A percentile compares a stretch with the other conserved stretches of the same genome.
These are phyloP conservation scores for Clarireedia hainanense DNA, from an alignment of 2,329 filamentous ascomycete genomes.

Conservation along the genomic window DNA sequence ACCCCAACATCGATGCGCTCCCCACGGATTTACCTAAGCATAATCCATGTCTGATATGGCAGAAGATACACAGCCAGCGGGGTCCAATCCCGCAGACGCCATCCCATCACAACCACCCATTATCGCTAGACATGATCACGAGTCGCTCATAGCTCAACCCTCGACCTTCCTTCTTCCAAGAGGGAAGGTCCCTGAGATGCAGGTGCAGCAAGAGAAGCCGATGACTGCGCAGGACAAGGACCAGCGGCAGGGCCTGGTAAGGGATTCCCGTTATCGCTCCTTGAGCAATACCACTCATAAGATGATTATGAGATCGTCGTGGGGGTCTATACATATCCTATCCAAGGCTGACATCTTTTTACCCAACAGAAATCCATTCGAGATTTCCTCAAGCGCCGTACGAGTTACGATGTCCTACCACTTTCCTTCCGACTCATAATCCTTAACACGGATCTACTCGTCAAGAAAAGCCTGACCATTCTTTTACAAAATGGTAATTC, in stretches of 20 bases:
- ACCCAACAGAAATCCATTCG: slow-evolving; percentile 69
- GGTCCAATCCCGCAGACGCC: slow-evolving; percentile 20
- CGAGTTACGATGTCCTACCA: slow-evolving; percentile 94
- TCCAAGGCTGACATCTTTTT: slow-evolving; percentile 24
- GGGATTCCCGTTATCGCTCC: slow-evolving; percentile 28
- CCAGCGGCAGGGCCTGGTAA: slow-evolving; percentile 70
- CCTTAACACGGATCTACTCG: slow-evolving; percentile 87
- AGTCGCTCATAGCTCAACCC: slow-evolving; percentile 29
- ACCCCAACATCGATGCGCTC: slow-evolving; percentile 6
- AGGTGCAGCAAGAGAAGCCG: slow-evolving; percentile 25
- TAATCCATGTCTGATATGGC: slow-evolving; percentile 29
- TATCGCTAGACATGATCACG: slow-evolving; percentile 26
- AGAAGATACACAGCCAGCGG: slow-evolving; percentile 25
- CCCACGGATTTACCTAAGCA: slow-evolving; percentile 4
- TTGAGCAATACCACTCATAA: neutral
- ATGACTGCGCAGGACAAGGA: slow-evolving; percentile 63
- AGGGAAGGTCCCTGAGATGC: slow-evolving; percentile 9
- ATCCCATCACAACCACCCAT: slow-evolving; percentile 21
- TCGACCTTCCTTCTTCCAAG: slow-evolving; percentile 30
- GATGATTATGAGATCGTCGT: slow-evolving; percentile 3
- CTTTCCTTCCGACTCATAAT: slow-evolving; percentile 93
- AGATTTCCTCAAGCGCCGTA: slow-evolving; percentile 92
- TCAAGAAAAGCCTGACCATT: slow-evolving; percentile 95
- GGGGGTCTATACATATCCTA: slow-evolving; percentile 6
- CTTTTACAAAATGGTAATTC: slow-evolving; percentile 82